A percentile compares a stretch with the other conserved stretches of the same genome.
Conservation (phyloP, 306 rosid genomes). For the Cajanus cajan region DNA sequence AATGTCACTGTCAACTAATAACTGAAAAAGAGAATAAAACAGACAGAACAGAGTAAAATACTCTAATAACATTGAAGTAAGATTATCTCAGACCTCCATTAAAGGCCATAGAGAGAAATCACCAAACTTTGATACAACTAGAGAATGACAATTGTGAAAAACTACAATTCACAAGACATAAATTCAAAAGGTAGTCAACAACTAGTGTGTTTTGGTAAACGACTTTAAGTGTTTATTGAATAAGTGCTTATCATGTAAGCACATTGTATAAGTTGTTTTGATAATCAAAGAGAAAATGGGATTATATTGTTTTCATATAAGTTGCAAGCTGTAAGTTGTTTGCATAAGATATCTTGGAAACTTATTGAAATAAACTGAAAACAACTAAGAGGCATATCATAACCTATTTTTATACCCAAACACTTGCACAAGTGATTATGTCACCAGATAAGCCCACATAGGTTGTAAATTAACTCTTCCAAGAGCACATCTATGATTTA, state of each 20-base stretch:
- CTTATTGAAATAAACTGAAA: not conserved
- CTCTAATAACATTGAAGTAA: too few species aligned
- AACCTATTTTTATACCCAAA: not conserved
- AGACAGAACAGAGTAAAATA: too few species aligned
- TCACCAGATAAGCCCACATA: not conserved
- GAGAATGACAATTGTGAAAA: not conserved
- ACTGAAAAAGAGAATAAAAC: too few species aligned
- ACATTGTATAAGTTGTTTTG: not conserved
- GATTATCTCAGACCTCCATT: not conserved
- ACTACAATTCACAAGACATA: not conserved
- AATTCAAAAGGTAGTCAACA: not conserved
- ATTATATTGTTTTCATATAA: not conserved
- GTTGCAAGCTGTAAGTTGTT: not conserved
- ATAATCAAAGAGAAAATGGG: not conserved
- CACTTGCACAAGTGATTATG: not conserved
- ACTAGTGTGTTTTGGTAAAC: not conserved
- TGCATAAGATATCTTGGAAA: not conserved
- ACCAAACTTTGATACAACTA: not conserved
- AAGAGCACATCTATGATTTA: not conserved
- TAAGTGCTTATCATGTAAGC: not conserved
- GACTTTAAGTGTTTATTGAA: not conserved
- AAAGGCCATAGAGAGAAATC: not conserved
- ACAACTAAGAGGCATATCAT: not conserved
- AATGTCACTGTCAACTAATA: too few species aligned
- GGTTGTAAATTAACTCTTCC: not conserved